Evolutionary conservation across 306 rosid species (phyloP).

Genomic region (barrel medic (Medicago truncatula)): DNA sequence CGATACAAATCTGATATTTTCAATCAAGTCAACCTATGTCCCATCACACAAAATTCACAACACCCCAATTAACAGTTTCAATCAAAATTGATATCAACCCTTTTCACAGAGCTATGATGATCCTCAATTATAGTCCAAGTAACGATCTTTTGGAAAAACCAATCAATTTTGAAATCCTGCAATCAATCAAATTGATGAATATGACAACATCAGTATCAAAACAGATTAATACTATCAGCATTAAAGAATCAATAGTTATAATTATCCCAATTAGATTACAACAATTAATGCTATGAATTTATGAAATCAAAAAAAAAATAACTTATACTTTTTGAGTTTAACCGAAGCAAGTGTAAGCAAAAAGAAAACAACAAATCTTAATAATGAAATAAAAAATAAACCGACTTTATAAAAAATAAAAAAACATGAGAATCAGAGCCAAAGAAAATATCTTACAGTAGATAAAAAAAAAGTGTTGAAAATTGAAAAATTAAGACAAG

Average conservation of each 20-base stretch:
- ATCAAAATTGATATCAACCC: slow-evolving; percentile 37
- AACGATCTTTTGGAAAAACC: slow-evolving; percentile 27
- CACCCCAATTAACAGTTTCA: slow-evolving; percentile 22
- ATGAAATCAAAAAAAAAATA: not conserved
- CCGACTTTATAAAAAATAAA: not conserved
- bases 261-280: slow-evolving; percentile 5
- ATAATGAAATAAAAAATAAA: not conserved
- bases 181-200: slow-evolving; percentile 37
- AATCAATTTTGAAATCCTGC: slow-evolving; percentile 59
- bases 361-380: slow-evolving; percentile 10
- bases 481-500: not conserved
- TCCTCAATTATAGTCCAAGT: slow-evolving; percentile 20
- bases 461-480: not conserved
- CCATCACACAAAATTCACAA: slow-evolving; percentile 37
- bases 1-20: slow-evolving; percentile 43
- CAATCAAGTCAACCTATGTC: slow-evolving; percentile 46
- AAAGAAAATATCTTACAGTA: not conserved
- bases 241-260: not conserved
- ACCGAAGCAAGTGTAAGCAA: not conserved
- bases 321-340: slow-evolving; percentile 20
- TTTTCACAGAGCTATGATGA: not conserved
- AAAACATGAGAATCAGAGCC: slow-evolving; percentile 20
- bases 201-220: slow-evolving; percentile 34
- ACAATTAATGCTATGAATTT: not conserved
- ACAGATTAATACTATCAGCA: not conserved